Base-by-base conservation (phyloP, 352 stramenopile genomes). In the Phytophthora hibernalis region DNA sequence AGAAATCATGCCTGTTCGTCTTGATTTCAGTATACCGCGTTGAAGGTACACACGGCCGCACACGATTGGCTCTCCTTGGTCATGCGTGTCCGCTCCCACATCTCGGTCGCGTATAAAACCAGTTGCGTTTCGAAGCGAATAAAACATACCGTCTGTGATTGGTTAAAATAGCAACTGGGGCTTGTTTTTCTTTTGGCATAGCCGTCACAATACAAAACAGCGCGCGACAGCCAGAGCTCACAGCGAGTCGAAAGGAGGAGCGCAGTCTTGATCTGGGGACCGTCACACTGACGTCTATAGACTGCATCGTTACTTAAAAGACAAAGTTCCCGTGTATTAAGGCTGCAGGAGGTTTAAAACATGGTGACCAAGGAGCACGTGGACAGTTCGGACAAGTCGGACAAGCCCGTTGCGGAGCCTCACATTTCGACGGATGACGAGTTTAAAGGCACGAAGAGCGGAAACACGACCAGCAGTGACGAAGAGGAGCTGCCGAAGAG, bases 391-490 rank as follows among this genome's bases (percentile, higher is more conserved):
- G 59, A 54, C 13, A 54, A 70, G 43, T 54, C 49, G n/a, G 35
- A 54, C 20, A 24, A 65, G 15, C 11, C 5, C 26, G 21, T 58
- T 18, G 47, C 35, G 24, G 45, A 50, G 5, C 33, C 42, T 21
- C 38, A 59, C 0, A 24, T 43, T 3, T 64, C 38, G 11, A 38
- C 49, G 6, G 57, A 70, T 20, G 47, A 61, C 13, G 26, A 73
- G 11, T 40, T 61, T 16, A 67, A 76, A 15, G 16, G 61, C 22
- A 7, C 37, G 24, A 73, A 78, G 15, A 68, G 52, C 21, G 57
- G 54, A 60, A 57, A 53, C 31, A 70, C 49, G 49, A 77, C 64
- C 13, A 77, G 69, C 35, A 70, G 45, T 1, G 67, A 77, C 35
- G 71, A 78, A 6, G 59, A 65, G 22, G 55, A 54, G 1, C 53